phyloP scores from a whole-genome alignment of 495 filamentous ascomycete species.

The Penicillium samsonianum region DNA sequence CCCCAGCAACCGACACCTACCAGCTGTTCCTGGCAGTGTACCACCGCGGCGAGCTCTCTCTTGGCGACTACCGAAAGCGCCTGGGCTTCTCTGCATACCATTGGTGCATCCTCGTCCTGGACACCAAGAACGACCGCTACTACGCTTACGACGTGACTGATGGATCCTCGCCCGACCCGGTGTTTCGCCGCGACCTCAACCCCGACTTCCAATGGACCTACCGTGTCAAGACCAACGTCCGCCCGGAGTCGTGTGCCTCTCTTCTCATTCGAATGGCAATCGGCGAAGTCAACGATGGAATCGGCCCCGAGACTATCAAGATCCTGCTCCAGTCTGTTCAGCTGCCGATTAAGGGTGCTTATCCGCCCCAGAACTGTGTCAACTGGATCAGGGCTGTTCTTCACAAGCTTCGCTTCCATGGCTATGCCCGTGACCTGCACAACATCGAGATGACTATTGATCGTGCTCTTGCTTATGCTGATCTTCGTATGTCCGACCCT shows the following conservation, averaged over 20 bases:
- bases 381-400: conserved; percentile 4
- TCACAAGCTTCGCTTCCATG: neutral
- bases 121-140: neutral
- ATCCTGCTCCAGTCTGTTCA: neutral
- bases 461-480: conserved; percentile 6
- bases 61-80: conserved; percentile 13
- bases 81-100: conserved; percentile 23
- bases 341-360: conserved; percentile 1
- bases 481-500: conserved; percentile 1
- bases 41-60: conserved; percentile 22
- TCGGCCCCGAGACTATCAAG: neutral
- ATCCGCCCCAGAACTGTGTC: conserved; percentile 10
- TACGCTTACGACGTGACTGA: conserved; percentile 12
- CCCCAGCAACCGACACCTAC: conserved; percentile 3
- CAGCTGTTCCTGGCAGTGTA: conserved; percentile 19
- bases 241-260: neutral
- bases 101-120: conserved; percentile 21
- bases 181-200: neutral
- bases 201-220: conserved; percentile 8
- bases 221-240: conserved; percentile 1
- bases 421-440: neutral
- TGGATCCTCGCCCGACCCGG: neutral
- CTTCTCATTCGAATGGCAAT: neutral
- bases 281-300: neutral
- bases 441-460: neutral